Evolutionary conservation across 2,329 filamentous ascomycete genomes (phyloP).

Genomic region (Diaporthe sp.): DNA sequence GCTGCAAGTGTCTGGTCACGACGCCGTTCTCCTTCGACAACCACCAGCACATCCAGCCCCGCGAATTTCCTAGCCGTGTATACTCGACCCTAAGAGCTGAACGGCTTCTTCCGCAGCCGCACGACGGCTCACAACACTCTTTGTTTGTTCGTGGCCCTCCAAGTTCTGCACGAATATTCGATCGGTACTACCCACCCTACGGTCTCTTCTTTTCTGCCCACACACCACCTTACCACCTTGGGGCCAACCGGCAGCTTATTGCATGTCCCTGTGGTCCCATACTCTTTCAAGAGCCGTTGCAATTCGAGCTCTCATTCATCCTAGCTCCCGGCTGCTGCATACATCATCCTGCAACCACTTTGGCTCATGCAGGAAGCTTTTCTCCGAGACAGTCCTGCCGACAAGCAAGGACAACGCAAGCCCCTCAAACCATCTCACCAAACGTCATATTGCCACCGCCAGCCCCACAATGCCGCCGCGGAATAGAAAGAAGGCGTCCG

Average conservation of each 20-base stretch:
- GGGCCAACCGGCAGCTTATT: not conserved
- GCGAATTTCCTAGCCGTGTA: not conserved
- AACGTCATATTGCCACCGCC: constrained; percentile 36
- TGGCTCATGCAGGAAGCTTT: not conserved
- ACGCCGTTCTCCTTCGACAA: too few species aligned
- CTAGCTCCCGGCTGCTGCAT: constrained; percentile 1
- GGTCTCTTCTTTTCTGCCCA: not conserved
- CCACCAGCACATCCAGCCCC: not conserved
- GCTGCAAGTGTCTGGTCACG: not conserved
- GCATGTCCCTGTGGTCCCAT: constrained; percentile 28
- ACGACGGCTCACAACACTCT: not conserved
- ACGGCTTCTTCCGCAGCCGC: not conserved
- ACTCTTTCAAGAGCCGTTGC: not conserved
- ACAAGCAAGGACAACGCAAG: not conserved
- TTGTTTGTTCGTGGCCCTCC: too few species aligned
- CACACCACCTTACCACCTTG: not conserved
- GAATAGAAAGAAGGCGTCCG: constrained; percentile 19
- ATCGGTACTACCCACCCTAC: not conserved
- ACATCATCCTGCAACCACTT: not conserved
- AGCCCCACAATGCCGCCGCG: constrained; percentile 36
- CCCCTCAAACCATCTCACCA: not conserved
- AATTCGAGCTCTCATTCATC: constrained; percentile 30
- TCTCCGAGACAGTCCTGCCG: not conserved
- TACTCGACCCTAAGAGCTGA: not conserved
- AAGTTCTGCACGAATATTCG: not conserved